Conservation (phyloP, 257 asterid genomes). For the Solanum phureja region DNA sequence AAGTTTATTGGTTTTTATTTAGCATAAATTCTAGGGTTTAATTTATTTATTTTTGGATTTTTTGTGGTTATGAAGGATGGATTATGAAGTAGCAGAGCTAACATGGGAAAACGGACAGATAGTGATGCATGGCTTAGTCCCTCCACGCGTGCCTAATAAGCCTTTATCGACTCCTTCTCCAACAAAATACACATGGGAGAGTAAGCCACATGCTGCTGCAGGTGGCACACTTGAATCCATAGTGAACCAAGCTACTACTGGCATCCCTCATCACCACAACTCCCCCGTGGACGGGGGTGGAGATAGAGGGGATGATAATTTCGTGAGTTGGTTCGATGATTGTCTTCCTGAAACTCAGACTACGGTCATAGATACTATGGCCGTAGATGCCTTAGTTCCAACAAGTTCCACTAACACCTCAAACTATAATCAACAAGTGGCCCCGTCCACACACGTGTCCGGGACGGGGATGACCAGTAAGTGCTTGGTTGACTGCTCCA, state of each 20-base stretch:
- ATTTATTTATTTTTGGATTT: too few species aligned
- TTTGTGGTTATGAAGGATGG: constrained; percentile 21
- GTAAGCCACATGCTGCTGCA: neutral
- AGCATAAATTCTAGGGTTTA: neutral
- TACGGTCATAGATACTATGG: neutral
- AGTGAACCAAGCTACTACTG: constrained; percentile 56
- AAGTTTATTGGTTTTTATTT: neutral
- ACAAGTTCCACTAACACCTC: constrained; percentile 20
- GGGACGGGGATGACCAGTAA: neutral
- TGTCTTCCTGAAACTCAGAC: constrained; percentile 2
- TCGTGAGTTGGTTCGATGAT: constrained; percentile 40
- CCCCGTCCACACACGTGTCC: constrained; percentile 6
- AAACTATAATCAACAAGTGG: constrained; percentile 5
- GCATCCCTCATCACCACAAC: constrained; percentile 2
- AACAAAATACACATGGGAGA: neutral
- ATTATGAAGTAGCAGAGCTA: constrained; percentile 56
- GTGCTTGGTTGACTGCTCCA: constrained; percentile 17
- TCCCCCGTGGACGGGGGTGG: constrained; percentile 2
- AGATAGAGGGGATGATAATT: constrained; percentile 13
- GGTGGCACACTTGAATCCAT: constrained; percentile 76
- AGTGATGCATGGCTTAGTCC: constrained; percentile 48
- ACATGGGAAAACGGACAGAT: constrained; percentile 61
- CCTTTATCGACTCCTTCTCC: constrained; percentile 17
- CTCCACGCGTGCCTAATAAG: constrained; percentile 29
- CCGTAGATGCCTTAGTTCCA: constrained; percentile 60